These are phyloP conservation scores for Macrophomina phaseolina DNA, from an alignment of 2,329 filamentous ascomycete genomes.

Conservation along the genomic window DNA sequence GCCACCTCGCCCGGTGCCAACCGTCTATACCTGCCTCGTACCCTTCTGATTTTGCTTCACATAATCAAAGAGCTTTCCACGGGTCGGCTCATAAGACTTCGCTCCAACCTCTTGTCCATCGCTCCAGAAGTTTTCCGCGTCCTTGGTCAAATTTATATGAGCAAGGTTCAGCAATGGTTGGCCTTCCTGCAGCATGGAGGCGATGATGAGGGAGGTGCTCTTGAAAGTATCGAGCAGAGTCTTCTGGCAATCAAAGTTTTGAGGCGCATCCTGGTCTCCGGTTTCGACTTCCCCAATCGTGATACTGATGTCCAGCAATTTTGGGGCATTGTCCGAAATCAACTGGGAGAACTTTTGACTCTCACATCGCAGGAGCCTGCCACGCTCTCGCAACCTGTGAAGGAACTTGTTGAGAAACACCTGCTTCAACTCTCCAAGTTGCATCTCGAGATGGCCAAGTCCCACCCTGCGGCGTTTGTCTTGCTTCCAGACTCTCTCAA, in stretches of 20 bases:
- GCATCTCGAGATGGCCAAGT: conserved; percentile 82
- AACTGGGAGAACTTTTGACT: conserved; percentile 77
- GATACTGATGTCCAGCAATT: conserved; percentile 77
- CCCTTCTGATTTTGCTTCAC: conserved; percentile 78
- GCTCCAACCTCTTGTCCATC: conserved; percentile 76
- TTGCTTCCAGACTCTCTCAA: conserved; percentile 79
- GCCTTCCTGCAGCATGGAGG: conserved; percentile 62
- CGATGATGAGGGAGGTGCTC: conserved; percentile 64
- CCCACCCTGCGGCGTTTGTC: conserved; percentile 82
- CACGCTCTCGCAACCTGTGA: conserved; percentile 56
- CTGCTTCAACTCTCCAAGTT: conserved; percentile 89
- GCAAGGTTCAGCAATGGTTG: conserved; percentile 74
- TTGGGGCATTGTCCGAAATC: conserved; percentile 78
- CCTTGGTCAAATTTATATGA: conserved; percentile 77
- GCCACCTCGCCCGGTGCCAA: conserved; percentile 60
- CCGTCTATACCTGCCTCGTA: conserved; percentile 71
- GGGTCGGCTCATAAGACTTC: conserved; percentile 74
- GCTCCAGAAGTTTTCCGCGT: conserved; percentile 85
- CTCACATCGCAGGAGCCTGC: conserved; percentile 65
- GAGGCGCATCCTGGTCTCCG: conserved; percentile 76
- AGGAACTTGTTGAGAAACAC: conserved; percentile 78
- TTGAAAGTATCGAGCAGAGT: conserved; percentile 75
- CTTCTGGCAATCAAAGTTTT: conserved; percentile 79
- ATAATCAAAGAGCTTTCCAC: conserved; percentile 90
- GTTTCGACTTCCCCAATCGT: conserved; percentile 84